Conservation (phyloP, 148 eudicot species). For the Vaccinium corymbosum region DNA sequence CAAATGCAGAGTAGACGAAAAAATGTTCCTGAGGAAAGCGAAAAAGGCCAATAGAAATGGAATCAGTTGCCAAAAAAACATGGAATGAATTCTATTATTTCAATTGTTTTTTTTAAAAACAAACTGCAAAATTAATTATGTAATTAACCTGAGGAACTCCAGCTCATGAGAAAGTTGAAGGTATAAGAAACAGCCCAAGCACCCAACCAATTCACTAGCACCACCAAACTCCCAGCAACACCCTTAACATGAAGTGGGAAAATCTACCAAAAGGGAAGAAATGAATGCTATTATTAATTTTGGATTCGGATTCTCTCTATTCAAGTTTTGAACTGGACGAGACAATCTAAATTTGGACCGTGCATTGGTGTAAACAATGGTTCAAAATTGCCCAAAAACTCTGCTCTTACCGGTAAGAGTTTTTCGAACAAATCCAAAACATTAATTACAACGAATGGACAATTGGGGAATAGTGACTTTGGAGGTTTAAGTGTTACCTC, state of each 20-base stretch:
- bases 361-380: no score
- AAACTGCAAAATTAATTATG: not conserved
- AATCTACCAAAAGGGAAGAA: slow-evolving; percentile 33
- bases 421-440: no score
- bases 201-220: slow-evolving; percentile 74
- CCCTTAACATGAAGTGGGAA: slow-evolving; percentile 85
- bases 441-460: no score
- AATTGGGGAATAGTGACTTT: not conserved
- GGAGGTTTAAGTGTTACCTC: slow-evolving; percentile 43
- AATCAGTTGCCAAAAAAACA: not conserved
- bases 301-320: no score
- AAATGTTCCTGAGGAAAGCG: slow-evolving; percentile 52
- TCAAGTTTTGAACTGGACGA: no score
- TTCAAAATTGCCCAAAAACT: no score
- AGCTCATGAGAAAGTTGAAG: slow-evolving; percentile 78
- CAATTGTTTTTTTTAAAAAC: not conserved
- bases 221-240: slow-evolving; percentile 74
- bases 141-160: slow-evolving; percentile 62
- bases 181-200: slow-evolving; percentile 85
- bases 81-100: not conserved
- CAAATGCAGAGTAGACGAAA: slow-evolving; percentile 39
- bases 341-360: no score
- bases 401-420: no score
- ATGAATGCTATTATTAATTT: not conserved
- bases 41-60: not conserved